Evolutionary conservation across 2,329 filamentous ascomycete genomes (phyloP), one percentile per base, ranked within the genome.

Genomic region (Polychaeton citri): DNA sequence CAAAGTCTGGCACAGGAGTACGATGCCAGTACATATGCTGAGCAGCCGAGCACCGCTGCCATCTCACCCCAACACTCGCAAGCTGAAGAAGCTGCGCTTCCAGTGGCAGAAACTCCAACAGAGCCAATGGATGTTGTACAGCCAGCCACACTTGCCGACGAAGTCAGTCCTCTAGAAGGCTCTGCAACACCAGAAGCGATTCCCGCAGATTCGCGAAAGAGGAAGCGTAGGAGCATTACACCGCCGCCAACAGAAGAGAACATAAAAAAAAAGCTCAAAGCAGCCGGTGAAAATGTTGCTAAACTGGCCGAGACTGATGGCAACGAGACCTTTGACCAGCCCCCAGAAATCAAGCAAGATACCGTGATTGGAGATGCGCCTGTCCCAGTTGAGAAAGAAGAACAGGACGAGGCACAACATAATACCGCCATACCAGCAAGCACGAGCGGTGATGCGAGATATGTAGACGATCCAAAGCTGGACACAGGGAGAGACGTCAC

Each of bases 181-280:
- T 26, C 21, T 13, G 8, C 21, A 13, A 13, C 21, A 8, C 21
- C 21, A 8, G 21, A 26, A 13, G 21, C 8, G 13, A 13, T 13
- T 26, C 13, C 21, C 8, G 8, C 21, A 26, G 59, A 63, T 12
- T 51, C 41, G 9, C 51, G 46, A 42, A 63, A 63, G 47, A 53
- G 61, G 38, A 64, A 64, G 45, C 49, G 61, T 37, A 47, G 61
- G 34, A 64, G 61, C 33, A 38, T 38, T 13, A 59, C 60, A 18
- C 50, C 52, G 15, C 37, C 40, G 2, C 8, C 48, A 6, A 43
- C 33, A 5, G 44, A 44, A 17, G 50, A 49, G 21, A 58, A 60
- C 4, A 52, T 63, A 13, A 59, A 51, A 26, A 68, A 69, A 49
- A 66, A 62, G 44, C 43, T 60, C 6, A 60, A 60, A 36, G 51